These are phyloP conservation scores for Penicillium hordei DNA, from an alignment of 2,329 filamentous ascomycete genomes.

Conservation along the genomic window DNA sequence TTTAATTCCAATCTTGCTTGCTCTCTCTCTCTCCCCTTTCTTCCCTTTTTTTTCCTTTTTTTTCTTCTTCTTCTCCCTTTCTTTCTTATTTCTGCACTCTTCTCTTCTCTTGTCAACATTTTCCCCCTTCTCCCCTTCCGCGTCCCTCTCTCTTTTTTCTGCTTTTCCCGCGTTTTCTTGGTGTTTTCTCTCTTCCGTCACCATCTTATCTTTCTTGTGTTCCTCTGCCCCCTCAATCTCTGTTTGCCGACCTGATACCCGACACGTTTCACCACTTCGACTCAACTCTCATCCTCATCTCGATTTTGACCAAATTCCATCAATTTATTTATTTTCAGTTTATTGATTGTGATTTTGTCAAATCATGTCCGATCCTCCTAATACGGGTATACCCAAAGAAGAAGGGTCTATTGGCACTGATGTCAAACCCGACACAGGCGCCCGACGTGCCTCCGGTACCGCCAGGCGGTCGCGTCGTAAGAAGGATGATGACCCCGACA, in stretches of 20 bases:
- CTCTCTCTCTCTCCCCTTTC: slow-evolving; percentile 27
- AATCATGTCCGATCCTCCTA: slow-evolving; percentile 35
- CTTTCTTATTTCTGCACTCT: slow-evolving; percentile 10
- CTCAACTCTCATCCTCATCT: slow-evolving; percentile 2
- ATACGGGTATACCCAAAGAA: slow-evolving; percentile 26
- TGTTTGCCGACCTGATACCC: slow-evolving; percentile 6
- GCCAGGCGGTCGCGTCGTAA: slow-evolving; percentile 42
- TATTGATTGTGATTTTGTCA: neutral
- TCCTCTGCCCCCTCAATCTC: slow-evolving; percentile 5
- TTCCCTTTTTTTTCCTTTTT: slow-evolving; percentile 21
- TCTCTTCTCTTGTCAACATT: slow-evolving; percentile 9
- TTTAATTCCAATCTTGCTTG: slow-evolving; percentile 23
- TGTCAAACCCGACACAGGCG: slow-evolving; percentile 26
- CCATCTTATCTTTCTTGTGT: slow-evolving; percentile 12
- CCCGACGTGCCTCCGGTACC: slow-evolving; percentile 34
- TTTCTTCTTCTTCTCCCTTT: slow-evolving; percentile 12
- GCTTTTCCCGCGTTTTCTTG: slow-evolving; percentile 17
- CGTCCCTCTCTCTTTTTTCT: slow-evolving; percentile 10
- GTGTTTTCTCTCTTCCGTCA: slow-evolving; percentile 10
- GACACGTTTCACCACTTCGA: slow-evolving; percentile 14
- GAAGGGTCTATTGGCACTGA: slow-evolving; percentile 26
- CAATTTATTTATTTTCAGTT: slow-evolving; percentile 12
- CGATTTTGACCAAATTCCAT: slow-evolving; percentile 18
- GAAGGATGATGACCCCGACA: slow-evolving; percentile 39
- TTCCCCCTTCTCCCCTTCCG: slow-evolving; percentile 14